Conservation (phyloP, 768 basidiomycete species). For the Exsudoporus frostii region DNA sequence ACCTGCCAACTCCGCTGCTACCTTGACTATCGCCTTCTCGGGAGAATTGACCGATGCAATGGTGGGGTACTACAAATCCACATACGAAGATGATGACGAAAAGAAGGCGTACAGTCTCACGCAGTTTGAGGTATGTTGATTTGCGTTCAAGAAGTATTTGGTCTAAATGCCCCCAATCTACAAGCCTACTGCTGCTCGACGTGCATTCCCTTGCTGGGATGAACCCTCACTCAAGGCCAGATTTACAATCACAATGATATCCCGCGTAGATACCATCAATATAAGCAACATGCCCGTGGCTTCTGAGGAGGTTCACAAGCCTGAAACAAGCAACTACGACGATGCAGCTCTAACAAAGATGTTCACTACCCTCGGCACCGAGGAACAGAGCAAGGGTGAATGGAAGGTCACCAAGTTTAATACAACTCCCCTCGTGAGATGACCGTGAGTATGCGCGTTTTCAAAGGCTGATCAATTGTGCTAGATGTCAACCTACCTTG, state of each 20-base stretch:
- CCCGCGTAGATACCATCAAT: conserved; percentile 69
- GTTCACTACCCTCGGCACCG: conserved; percentile 38
- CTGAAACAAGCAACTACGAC: conserved; percentile 28
- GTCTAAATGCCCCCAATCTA: background rate
- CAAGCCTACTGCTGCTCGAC: conserved; percentile 82
- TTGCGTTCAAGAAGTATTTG: background rate
- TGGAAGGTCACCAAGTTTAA: conserved; percentile 87
- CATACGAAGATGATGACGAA: conserved; percentile 60
- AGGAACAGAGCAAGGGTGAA: conserved; percentile 33
- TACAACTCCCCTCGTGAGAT: conserved; percentile 64
- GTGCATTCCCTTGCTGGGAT: conserved; percentile 89
- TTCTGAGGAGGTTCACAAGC: conserved; percentile 51
- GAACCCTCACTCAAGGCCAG: conserved; percentile 90
- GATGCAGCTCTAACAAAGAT: conserved; percentile 39
- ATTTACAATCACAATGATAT: conserved; percentile 73
- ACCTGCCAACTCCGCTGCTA: conserved; percentile 66
- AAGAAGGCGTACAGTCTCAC: conserved; percentile 75
- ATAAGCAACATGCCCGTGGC: conserved; percentile 84
- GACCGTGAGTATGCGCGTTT: background rate
- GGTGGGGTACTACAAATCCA: conserved; percentile 80
- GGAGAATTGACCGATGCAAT: conserved; percentile 66
- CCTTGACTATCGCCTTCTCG: conserved; percentile 67
- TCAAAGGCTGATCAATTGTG: background rate
- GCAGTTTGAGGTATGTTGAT: conserved; percentile 70
- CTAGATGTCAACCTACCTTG: conserved; percentile 83